phyloP scores from a whole-genome alignment of 345 rosid genomes.

The Lumnitzera littorea region DNA sequence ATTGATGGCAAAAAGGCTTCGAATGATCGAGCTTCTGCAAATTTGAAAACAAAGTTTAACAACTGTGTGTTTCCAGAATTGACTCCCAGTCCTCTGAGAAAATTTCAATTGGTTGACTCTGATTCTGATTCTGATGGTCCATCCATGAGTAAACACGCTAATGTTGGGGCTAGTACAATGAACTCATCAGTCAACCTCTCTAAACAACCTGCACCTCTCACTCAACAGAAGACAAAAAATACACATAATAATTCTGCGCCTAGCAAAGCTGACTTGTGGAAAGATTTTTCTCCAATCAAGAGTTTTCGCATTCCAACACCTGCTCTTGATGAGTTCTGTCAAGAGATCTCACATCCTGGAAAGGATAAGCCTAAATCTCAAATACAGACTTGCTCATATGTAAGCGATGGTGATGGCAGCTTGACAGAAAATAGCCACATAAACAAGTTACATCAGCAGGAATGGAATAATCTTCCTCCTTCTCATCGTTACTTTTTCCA shows the following conservation, averaged over 20 bases:
- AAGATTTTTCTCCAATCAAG: slow-evolving; percentile 44
- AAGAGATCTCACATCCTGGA: slow-evolving; percentile 62
- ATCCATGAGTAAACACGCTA: slow-evolving; percentile 17
- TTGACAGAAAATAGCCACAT: slow-evolving; percentile 10
- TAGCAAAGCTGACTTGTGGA: slow-evolving; percentile 52
- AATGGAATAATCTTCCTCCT: slow-evolving; percentile 42
- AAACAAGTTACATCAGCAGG: slow-evolving; percentile 26
- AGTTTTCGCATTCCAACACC: slow-evolving; percentile 53
- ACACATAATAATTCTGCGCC: slow-evolving; percentile 9
- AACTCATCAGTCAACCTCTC: slow-evolving; percentile 16
- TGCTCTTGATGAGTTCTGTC: slow-evolving; percentile 68
- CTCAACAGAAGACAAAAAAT: slow-evolving; percentile 26
- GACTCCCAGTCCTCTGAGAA: slow-evolving; percentile 74
- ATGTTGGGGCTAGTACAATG: slow-evolving; percentile 18
- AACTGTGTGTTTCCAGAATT: slow-evolving; percentile 39
- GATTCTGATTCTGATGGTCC: slow-evolving; percentile 76
- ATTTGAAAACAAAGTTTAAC: slow-evolving; percentile 23
- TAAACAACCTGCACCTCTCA: slow-evolving; percentile 4
- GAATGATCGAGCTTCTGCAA: slow-evolving; percentile 31
- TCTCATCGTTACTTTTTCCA: slow-evolving; percentile 73
- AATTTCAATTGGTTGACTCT: slow-evolving; percentile 73
- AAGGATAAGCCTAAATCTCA: slow-evolving; percentile 26
- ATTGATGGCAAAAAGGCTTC: slow-evolving; percentile 27
- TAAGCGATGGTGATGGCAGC: slow-evolving; percentile 10
- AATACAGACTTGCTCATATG: slow-evolving; percentile 14